Conservation (phyloP, 1,284 basidiomycete genomes). For the Naganishia albida region DNA sequence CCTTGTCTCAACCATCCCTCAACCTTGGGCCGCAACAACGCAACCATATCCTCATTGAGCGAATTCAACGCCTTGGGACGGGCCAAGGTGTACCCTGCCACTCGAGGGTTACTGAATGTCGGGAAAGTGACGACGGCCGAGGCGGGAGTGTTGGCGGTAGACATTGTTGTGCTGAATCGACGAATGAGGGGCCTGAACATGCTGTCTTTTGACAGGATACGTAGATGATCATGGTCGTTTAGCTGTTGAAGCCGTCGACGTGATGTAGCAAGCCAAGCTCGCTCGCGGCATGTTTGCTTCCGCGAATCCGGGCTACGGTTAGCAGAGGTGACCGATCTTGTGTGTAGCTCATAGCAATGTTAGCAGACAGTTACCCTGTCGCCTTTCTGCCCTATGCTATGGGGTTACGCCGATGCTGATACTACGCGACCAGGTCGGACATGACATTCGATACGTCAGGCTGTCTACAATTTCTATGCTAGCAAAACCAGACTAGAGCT, state of each 20-base stretch:
- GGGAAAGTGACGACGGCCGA: conserved; percentile 4
- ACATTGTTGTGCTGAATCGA: conserved; percentile 5
- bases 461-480: too few relatives aligned
- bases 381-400: too few relatives aligned
- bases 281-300: not conserved
- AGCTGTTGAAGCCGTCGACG: not conserved
- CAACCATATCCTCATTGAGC: conserved; percentile 80
- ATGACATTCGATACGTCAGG: too few relatives aligned
- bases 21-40: conserved; percentile 68
- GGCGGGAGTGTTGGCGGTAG: conserved; percentile 2
- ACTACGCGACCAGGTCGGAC: too few relatives aligned
- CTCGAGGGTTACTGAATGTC: conserved; percentile 10
- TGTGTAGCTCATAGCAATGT: too few relatives aligned
- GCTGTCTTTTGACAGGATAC: not conserved
- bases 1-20: conserved; percentile 57
- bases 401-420: too few relatives aligned
- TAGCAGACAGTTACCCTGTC: too few relatives aligned
- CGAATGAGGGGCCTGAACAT: conserved; percentile 6
- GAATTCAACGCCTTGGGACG: conserved; percentile 83
- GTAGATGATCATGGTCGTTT: not conserved
- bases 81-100: conserved; percentile 60
- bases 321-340: too few relatives aligned
- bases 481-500: too few relatives aligned
- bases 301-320: not conserved
- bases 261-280: too few relatives aligned